These are phyloP conservation scores for Chenopodium berlandieri DNA, from an alignment of 148 eudicot genomes.

Conservation along the genomic window DNA sequence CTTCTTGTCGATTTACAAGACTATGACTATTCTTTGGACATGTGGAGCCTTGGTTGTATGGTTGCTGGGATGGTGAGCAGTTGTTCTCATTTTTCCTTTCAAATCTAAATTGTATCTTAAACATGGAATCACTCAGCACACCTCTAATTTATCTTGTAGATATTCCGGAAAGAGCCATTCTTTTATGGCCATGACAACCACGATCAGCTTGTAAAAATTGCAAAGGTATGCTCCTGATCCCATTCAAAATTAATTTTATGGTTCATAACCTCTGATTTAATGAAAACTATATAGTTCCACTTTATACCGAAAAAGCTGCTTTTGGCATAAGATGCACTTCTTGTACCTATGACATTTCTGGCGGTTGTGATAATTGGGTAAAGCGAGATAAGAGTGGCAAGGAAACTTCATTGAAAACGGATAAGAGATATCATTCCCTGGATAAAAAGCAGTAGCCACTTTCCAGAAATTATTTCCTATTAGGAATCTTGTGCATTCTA, in stretches of 20 bases:
- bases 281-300: too few species aligned
- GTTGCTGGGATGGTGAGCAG: slow-evolving; percentile 86
- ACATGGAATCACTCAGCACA: not conserved
- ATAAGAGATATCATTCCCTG: not conserved
- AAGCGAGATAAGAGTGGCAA: not conserved
- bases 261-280: not conserved
- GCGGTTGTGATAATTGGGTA: not conserved
- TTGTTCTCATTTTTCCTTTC: slow-evolving; percentile 8
- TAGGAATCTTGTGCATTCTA: not conserved
- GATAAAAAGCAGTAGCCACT: not conserved
- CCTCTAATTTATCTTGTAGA: slow-evolving; percentile 34
- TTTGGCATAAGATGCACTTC: not conserved
- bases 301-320: not conserved
- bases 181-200: slow-evolving; percentile 89
- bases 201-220: slow-evolving; percentile 86
- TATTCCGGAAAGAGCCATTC: slow-evolving; percentile 86
- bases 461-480: not conserved
- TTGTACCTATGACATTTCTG: not conserved
- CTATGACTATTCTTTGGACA: slow-evolving; percentile 81
- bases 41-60: slow-evolving; percentile 96
- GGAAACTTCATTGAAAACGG: not conserved
- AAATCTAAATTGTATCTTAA: not conserved
- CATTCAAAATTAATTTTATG: not conserved
- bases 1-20: slow-evolving; percentile 91
- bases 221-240: slow-evolving; percentile 46